Base-by-base conservation (phyloP, 768 basidiomycete species). In the Panaeolus cyanescens region DNA sequence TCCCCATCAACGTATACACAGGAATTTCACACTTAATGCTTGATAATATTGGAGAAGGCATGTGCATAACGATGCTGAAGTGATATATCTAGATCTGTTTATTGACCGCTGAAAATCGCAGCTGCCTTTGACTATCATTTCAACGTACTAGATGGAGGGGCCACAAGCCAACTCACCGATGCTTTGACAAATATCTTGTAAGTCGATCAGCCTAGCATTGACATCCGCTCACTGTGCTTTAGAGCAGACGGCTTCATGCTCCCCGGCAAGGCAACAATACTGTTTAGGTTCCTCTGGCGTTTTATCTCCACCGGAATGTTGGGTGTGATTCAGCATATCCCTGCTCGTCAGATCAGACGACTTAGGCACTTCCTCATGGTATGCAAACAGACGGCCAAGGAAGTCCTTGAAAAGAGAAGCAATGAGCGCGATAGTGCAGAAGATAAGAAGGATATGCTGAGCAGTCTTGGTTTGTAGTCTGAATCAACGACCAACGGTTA, bases 61-160 rank as follows among this genome's bases (percentile, higher is more conserved):
- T 22, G 32, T 56, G 13, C 55, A 17, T 20, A 9, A 2, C 13
- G 2, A 31, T 22, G 15, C 15, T 17, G 20, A 13, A 13, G 33
- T 34, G 33, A 7, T 34, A 34, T 7, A 7, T 34, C 13, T 34
- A 34, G 13, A 34, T 13, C 19, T 39, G 37, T 20, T 20, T n/a
- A n/a, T 12, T 5, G 5, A 45, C 5, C 17, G 6, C 9, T 30
- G 40, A 22, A 13, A n/a, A 20, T 2, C 2, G 12, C 15, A 61
- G 60, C 60, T 17, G 60, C 60, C 17, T 61, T 61, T 19, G 60
- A 61, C 9, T 45, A 61, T 50, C 55, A 37, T 15, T 61, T 61
- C 37, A 61, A 61, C 20, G 54, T 56, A 3, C 33, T 61, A 5
- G 55, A 61, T 10, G 40, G 31, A 17, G 60, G 42, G 1, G 60